These are phyloP conservation scores for Colletotrichum sidae DNA, from an alignment of 2,329 filamentous ascomycete genomes.

Conservation along the genomic window DNA sequence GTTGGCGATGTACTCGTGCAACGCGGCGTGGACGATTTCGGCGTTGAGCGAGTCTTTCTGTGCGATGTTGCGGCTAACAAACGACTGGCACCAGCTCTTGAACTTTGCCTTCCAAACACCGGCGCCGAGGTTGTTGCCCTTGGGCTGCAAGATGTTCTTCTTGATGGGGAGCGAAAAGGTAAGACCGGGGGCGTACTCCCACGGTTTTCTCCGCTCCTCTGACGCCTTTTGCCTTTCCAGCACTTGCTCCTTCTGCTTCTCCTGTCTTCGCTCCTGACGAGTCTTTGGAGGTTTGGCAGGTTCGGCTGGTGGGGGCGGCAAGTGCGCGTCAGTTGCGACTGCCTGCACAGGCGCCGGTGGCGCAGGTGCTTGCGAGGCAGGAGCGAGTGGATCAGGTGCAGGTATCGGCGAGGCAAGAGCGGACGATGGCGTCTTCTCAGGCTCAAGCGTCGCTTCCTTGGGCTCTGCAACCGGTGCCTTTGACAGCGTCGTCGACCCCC, in stretches of 20 bases:
- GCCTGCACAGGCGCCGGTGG: too few relatives aligned
- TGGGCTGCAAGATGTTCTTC: slow-evolving; percentile 28
- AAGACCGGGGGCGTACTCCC: slow-evolving; percentile 20
- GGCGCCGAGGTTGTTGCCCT: slow-evolving; percentile 24
- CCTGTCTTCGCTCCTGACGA: slow-evolving; percentile 19
- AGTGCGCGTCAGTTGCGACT: too few relatives aligned
- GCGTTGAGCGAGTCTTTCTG: slow-evolving; percentile 27
- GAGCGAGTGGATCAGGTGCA: neutral
- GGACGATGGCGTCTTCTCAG: neutral
- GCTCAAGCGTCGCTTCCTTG: slow-evolving; percentile 6
- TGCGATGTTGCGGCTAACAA: slow-evolving; percentile 38
- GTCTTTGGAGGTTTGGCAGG: neutral
- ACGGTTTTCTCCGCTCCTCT: slow-evolving; percentile 12
- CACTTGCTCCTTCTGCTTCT: slow-evolving; percentile 12
- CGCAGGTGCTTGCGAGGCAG: too few relatives aligned
- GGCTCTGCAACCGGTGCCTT: neutral
- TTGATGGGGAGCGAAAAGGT: slow-evolving; percentile 22
- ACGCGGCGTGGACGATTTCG: slow-evolving; percentile 22
- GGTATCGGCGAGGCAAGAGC: neutral
- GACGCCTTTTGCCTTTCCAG: slow-evolving; percentile 21
- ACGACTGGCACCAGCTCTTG: slow-evolving; percentile 48
- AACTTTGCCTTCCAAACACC: slow-evolving; percentile 48
- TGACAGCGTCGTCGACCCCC: slow-evolving; percentile 5
- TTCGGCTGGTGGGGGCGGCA: neutral
- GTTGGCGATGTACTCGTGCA: slow-evolving; percentile 22